Percentiles rank a stretch among this genome's conserved stretches.
These are phyloP conservation scores for Oxyria digyna DNA, from an alignment of 148 eudicot genomes.

Conservation along the genomic window DNA sequence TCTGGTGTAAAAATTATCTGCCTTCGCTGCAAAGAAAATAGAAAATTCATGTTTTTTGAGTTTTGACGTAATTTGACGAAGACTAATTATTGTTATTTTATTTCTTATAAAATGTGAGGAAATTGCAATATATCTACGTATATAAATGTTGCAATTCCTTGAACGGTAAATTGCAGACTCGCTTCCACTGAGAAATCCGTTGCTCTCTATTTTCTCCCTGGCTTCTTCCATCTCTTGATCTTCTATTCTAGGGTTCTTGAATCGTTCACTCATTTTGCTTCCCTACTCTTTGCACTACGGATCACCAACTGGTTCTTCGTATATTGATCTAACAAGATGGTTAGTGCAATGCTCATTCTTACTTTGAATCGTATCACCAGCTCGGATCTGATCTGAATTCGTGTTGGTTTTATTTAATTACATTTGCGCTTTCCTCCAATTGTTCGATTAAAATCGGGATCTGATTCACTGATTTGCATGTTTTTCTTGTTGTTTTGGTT, in stretches of 20 bases:
- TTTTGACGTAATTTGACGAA: no score
- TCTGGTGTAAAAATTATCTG: no score
- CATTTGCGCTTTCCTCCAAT: neutral
- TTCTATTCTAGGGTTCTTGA: neutral
- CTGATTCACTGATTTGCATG: neutral
- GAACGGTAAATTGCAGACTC: neutral
- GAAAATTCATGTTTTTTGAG: neutral
- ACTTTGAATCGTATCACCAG: neutral
- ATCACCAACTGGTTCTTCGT: neutral
- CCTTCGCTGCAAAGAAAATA: no score
- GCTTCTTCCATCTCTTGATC: neutral
- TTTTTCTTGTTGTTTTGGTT: neutral
- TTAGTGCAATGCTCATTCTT: constrained; percentile 6
- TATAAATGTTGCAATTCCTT: neutral
- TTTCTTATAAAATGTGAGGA: neutral
- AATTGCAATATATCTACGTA: neutral
- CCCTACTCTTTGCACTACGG: neutral
- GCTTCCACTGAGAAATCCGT: constrained; percentile 4
- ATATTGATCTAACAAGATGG: constrained; percentile 6
- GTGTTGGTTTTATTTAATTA: neutral
- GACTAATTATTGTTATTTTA: neutral
- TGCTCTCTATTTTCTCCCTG: neutral
- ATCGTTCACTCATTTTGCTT: constrained; percentile 2
- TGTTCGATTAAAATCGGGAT: constrained; percentile 2
- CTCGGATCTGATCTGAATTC: constrained; percentile 10